Evolutionary conservation across 2,329 filamentous ascomycete genomes (phyloP), one percentile per base, ranked within the genome.

Genomic region (Dryadomyces quercivorus): DNA sequence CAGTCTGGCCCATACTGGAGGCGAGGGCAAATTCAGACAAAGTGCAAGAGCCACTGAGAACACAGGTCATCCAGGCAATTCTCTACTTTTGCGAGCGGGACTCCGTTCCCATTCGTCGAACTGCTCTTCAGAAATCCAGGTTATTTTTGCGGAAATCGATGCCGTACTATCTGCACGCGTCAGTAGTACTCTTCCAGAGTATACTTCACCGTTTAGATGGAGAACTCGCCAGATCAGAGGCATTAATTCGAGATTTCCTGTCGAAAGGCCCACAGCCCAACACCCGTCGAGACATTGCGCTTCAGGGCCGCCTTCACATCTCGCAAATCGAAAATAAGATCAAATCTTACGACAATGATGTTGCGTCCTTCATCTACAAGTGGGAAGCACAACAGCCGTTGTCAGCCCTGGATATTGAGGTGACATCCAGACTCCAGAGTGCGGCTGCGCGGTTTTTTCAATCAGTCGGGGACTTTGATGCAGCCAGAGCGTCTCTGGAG

Each of bases 271-370:
- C 13, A 20, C 10, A 42, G 31, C 53, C 48, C 18, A 8, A 3
- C 12, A 51, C 53, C 5, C 48, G 42, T 2, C 48, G 53, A 4
- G 53, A 55, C 43, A 6, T 26, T 18, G 53, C 53, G 5, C 43
- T 55, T 5, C 53, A 22, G 2, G 53, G 53, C 2, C 53, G 53
- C 7, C 53, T 55, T 10, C 53, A 55, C 31, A 55, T 55, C 7
- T 55, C 53, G n/a, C 53, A 51, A 16, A 42, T 55, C 9, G 53
- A 55, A 21, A 55, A 51, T 31, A 55, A 55, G 49, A 51, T 55
- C 42, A 51, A 48, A 43, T 34, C 48, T 21, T 51, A 55, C 43
- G 53, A 55, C 34, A 43, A 12, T 2, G 53, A 55, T 26, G 53
- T 55, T 16, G 20, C 49, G 1, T 51, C 43, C n/a, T 34, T 43